A percentile compares a stretch with the other conserved stretches of the same genome.
Conservation (phyloP, 305 asterid species). For the Fraxinus ornus region DNA sequence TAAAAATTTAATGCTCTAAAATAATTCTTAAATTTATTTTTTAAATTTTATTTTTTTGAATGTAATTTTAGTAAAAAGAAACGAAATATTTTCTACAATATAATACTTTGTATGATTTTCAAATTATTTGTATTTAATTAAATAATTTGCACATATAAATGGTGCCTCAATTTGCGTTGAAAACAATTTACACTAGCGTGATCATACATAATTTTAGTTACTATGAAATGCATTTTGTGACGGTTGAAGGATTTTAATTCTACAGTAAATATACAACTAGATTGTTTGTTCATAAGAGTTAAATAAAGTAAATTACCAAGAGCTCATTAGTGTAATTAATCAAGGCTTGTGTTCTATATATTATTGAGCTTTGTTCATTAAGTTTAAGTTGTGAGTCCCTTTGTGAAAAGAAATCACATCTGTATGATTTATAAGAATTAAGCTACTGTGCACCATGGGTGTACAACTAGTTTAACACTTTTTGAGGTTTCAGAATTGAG, state of each 20-base stretch:
- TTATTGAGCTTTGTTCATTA: neutral
- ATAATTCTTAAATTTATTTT: neutral
- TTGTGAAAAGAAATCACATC: neutral
- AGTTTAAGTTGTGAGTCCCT: neutral
- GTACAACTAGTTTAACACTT: neutral
- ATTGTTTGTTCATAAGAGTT: neutral
- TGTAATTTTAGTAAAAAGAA: neutral
- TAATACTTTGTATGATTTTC: neutral
- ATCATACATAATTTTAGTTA: neutral
- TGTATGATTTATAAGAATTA: neutral
- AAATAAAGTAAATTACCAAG: neutral
- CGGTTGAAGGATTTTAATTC: neutral
- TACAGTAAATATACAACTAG: neutral
- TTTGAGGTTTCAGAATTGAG: neutral
- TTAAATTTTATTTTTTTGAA: too few relatives aligned
- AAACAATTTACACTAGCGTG: neutral
- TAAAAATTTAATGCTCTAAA: neutral
- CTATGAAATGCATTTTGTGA: neutral
- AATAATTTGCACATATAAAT: neutral
- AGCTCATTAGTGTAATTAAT: neutral
- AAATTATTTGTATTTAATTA: too few relatives aligned
- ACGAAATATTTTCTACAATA: too few relatives aligned
- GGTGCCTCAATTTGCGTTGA: neutral
- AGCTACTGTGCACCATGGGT: neutral
- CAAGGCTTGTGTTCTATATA: neutral